Percentiles rank a stretch among this genome's conserved stretches.
These are phyloP conservation scores for Plasmopara muralis DNA, from an alignment of 352 stramenopile species.

Conservation along the genomic window DNA sequence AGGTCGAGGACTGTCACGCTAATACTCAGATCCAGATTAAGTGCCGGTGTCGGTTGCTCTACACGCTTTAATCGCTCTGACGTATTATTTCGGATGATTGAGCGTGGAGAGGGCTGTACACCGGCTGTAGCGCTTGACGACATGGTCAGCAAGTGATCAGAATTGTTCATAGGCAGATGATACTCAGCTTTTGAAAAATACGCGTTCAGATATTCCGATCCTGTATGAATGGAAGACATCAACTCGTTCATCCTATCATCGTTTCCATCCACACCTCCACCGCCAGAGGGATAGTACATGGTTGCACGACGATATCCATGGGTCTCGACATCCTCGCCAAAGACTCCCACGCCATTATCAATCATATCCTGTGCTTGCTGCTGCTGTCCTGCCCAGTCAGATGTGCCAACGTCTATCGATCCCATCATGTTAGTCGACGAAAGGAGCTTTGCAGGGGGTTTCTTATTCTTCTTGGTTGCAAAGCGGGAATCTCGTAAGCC, in stretches of 20 bases:
- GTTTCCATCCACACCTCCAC: slow-evolving; percentile 17
- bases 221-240: slow-evolving; percentile 52
- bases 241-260: slow-evolving; percentile 21
- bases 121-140: slow-evolving; percentile 30
- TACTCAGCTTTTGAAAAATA: slow-evolving; percentile 67
- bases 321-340: slow-evolving; percentile 31
- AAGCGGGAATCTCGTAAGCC: slow-evolving; percentile 69
- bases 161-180: slow-evolving; percentile 61
- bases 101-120: slow-evolving; percentile 41
- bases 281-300: slow-evolving; percentile 37
- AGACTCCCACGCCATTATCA: slow-evolving; percentile 29
- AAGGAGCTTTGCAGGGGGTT: slow-evolving; percentile 46
- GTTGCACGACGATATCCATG: slow-evolving; percentile 27
- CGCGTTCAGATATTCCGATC: slow-evolving; percentile 65
- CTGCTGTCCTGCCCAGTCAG: slow-evolving; percentile 40
- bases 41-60: slow-evolving; percentile 33
- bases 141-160: slow-evolving; percentile 58
- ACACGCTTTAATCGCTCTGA: slow-evolving; percentile 40
- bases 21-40: slow-evolving; percentile 63
- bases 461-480: slow-evolving; percentile 78
- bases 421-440: slow-evolving; percentile 42
- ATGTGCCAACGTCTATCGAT: slow-evolving; percentile 44
- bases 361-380: slow-evolving; percentile 27
- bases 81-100: slow-evolving; percentile 24
- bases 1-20: slow-evolving; percentile 69